Evolutionary conservation across 768 basidiomycete genomes (phyloP).

Genomic region (Lactifluus volemus): DNA sequence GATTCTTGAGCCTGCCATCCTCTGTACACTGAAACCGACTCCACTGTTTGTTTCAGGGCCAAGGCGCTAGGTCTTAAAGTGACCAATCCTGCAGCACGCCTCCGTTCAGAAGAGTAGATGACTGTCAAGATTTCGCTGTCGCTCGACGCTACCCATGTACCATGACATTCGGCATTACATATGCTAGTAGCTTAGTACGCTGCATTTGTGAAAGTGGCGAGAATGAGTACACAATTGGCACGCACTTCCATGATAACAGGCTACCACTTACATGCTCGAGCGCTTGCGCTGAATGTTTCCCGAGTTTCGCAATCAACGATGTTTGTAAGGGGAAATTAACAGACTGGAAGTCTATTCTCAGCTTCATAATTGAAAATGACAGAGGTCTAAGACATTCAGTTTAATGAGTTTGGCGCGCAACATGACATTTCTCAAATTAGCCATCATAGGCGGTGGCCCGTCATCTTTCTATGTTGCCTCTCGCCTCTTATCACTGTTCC

Average conservation of each 20-base stretch:
- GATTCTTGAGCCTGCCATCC: background rate
- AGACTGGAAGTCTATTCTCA: slow-evolving; percentile 22
- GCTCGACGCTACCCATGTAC: slow-evolving; percentile 41
- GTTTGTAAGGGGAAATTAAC: background rate
- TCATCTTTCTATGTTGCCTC: too few relatives aligned
- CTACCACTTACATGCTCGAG: background rate
- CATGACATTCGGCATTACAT: slow-evolving; percentile 26
- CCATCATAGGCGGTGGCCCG: too few relatives aligned
- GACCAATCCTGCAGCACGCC: slow-evolving; percentile 84
- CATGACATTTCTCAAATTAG: too few relatives aligned
- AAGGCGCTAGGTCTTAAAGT: slow-evolving; percentile 87
- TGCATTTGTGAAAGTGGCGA: background rate
- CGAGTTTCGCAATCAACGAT: background rate
- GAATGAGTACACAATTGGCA: background rate
- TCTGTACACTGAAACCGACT: background rate
- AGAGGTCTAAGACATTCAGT: too few relatives aligned
- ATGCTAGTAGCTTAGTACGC: background rate
- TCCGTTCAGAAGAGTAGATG: slow-evolving; percentile 87
- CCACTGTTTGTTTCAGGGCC: slow-evolving; percentile 40
- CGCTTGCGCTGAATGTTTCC: background rate
- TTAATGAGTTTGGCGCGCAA: too few relatives aligned
- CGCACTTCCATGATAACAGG: background rate
- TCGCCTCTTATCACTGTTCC: too few relatives aligned
- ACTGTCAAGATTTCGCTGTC: slow-evolving; percentile 32
- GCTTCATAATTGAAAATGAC: too few relatives aligned